Conservation (phyloP, 2,329 filamentous ascomycete genomes). For the Harringtonia aguacate region DNA sequence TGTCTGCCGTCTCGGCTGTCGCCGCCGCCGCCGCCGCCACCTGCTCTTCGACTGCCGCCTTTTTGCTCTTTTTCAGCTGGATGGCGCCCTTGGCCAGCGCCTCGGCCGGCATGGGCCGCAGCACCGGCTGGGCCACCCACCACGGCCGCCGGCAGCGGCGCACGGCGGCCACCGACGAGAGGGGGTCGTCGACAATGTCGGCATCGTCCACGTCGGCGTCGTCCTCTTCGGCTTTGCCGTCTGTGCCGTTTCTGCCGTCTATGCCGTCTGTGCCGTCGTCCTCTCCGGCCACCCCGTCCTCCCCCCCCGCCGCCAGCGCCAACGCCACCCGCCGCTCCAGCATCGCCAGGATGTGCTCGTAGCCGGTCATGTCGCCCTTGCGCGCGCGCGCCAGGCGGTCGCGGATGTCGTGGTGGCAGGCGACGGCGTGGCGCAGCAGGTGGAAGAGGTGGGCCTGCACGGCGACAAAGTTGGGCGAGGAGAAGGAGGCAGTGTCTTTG, state of each 20-base stretch:
- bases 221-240: slow-evolving; percentile 13
- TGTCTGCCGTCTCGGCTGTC: background rate
- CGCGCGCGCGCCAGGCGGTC: slow-evolving; percentile 66
- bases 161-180: slow-evolving; percentile 58
- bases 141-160: slow-evolving; percentile 69
- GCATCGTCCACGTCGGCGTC: slow-evolving; percentile 17
- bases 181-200: slow-evolving; percentile 25
- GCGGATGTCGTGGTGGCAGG: slow-evolving; percentile 70
- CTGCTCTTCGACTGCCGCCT: background rate
- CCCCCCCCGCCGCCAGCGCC: slow-evolving; percentile 61
- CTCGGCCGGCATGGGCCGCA: slow-evolving; percentile 78
- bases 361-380: slow-evolving; percentile 61
- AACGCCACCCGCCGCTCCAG: slow-evolving; percentile 66
- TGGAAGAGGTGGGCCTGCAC: slow-evolving; percentile 94
- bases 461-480: slow-evolving; percentile 55
- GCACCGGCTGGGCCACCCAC: slow-evolving; percentile 84
- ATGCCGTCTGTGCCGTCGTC: slow-evolving; percentile 27
- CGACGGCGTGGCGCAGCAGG: slow-evolving; percentile 72
- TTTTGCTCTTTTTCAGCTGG: slow-evolving; percentile 57
- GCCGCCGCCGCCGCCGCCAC: background rate
- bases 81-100: slow-evolving; percentile 74
- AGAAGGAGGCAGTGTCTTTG: no score
- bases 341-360: slow-evolving; percentile 64
- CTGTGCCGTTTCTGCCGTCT: no score
- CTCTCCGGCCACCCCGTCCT: slow-evolving; percentile 46